phyloP scores from a whole-genome alignment of 2,329 filamentous ascomycete species.

The Sporothrix euskadiensis region DNA sequence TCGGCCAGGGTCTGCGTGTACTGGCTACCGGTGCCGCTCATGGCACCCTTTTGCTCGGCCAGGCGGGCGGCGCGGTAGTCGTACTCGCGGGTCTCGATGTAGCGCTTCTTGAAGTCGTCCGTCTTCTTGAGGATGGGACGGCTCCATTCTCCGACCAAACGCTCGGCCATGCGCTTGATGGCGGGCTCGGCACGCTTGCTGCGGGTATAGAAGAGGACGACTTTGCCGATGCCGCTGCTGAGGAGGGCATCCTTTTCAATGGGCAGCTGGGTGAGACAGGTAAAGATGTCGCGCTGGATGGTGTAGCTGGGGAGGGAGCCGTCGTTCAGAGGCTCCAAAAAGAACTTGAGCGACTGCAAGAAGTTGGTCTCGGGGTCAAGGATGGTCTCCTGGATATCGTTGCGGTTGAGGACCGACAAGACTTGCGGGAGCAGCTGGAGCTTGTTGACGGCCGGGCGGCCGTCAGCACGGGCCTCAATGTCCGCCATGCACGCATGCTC shows the following conservation, averaged over 20 bases:
- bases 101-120: conserved; percentile 89
- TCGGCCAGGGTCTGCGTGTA: conserved; percentile 49
- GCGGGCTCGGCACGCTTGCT: conserved; percentile 83
- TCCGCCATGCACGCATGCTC: conserved; percentile 85
- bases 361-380: conserved; percentile 95
- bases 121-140: conserved; percentile 90
- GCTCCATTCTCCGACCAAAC: conserved; percentile 93
- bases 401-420: conserved; percentile 82
- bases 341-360: conserved; percentile 91
- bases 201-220: conserved; percentile 95
- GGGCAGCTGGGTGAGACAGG: conserved; percentile 73
- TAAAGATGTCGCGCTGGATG: conserved; percentile 93
- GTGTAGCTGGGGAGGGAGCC: conserved; percentile 94
- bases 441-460: conserved; percentile 85
- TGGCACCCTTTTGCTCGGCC: conserved; percentile 42
- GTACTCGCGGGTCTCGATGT: conserved; percentile 63
- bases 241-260: conserved; percentile 89
- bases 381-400: conserved; percentile 78
- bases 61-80: conserved; percentile 60
- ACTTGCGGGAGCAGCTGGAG: conserved; percentile 92
- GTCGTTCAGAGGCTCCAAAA: conserved; percentile 92
- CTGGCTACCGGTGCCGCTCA: conserved; percentile 40
- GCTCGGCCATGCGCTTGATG: conserved; percentile 93
- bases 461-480: conserved; percentile 74
- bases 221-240: conserved; percentile 91